Conservation (phyloP, 139 green algal species). For the Auxenochlorella protothecoides region DNA sequence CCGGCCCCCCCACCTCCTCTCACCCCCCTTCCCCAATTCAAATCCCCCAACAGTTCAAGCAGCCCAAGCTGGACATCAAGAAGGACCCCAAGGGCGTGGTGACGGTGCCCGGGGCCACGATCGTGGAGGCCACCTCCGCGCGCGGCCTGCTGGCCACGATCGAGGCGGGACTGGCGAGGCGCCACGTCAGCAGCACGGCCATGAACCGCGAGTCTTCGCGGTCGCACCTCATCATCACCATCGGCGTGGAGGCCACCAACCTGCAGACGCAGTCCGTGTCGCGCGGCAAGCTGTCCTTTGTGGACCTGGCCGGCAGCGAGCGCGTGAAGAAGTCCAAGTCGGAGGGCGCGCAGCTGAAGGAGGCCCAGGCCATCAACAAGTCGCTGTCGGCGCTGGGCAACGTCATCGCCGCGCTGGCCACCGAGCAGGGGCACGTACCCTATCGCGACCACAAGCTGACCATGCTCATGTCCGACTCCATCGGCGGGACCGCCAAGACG, state of each 20-base stretch:
- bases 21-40: too few relatives aligned
- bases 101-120: constrained; percentile 67
- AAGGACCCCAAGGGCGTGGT: constrained; percentile 93
- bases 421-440: constrained; percentile 62
- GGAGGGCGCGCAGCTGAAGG: constrained; percentile 88
- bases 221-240: constrained; percentile 88
- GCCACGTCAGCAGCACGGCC: constrained; percentile 34
- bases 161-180: constrained; percentile 36
- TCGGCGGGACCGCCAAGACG: constrained; percentile 71
- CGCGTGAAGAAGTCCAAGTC: constrained; percentile 89
- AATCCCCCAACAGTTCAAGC: constrained; percentile 10
- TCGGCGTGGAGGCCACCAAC: constrained; percentile 89
- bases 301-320: constrained; percentile 91
- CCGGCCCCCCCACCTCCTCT: neutral
- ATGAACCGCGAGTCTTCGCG: constrained; percentile 87
- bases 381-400: constrained; percentile 87
- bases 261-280: constrained; percentile 82
- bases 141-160: constrained; percentile 52
- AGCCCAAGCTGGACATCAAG: constrained; percentile 93
- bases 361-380: constrained; percentile 99
- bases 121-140: constrained; percentile 44
- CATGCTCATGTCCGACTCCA: constrained; percentile 91
- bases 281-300: constrained; percentile 88
- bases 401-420: constrained; percentile 87
- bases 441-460: constrained; percentile 98